Conservation (phyloP, 257 asterid genomes). For the Solanum tacnaense region DNA sequence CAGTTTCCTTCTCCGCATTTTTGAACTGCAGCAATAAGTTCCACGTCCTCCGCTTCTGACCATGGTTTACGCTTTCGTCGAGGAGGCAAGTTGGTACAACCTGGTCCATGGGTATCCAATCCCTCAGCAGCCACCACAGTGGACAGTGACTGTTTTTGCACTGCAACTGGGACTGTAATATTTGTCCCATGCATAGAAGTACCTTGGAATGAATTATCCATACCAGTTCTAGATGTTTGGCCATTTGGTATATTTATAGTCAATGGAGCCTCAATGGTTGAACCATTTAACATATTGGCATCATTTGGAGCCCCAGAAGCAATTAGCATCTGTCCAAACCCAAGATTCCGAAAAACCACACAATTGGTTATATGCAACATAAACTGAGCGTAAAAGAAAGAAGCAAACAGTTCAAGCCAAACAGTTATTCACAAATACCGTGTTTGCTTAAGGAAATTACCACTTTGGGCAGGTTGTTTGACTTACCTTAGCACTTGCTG, state of each 20-base stretch:
- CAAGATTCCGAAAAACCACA: neutral
- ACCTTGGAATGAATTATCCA: slow-evolving; percentile 33
- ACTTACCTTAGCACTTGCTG: slow-evolving; percentile 68
- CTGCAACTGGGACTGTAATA: slow-evolving; percentile 57
- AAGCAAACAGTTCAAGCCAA: neutral
- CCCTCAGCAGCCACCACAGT: slow-evolving; percentile 33
- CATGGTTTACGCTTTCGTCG: slow-evolving; percentile 54
- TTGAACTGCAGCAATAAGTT: slow-evolving; percentile 66
- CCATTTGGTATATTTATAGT: slow-evolving; percentile 61
- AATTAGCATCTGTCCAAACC: slow-evolving; percentile 41
- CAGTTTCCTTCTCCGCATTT: slow-evolving; percentile 64
- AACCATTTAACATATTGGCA: slow-evolving; percentile 31
- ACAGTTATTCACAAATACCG: neutral
- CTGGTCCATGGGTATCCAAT: slow-evolving; percentile 36
- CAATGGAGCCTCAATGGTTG: slow-evolving; percentile 75
- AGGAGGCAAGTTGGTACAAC: slow-evolving; percentile 27
- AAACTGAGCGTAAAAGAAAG: neutral
- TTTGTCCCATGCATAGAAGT: slow-evolving; percentile 28
- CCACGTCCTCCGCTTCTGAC: slow-evolving; percentile 60
- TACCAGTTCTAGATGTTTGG: slow-evolving; percentile 27
- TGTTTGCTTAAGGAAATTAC: neutral
- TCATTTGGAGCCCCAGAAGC: slow-evolving; percentile 49
- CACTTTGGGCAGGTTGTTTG: neutral
- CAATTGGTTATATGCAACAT: neutral
- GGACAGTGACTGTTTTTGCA: slow-evolving; percentile 47